Evolutionary conservation across 306 rosid genomes (phyloP), one percentile per base, ranked within the genome.

Genomic region (Senna siamea): DNA sequence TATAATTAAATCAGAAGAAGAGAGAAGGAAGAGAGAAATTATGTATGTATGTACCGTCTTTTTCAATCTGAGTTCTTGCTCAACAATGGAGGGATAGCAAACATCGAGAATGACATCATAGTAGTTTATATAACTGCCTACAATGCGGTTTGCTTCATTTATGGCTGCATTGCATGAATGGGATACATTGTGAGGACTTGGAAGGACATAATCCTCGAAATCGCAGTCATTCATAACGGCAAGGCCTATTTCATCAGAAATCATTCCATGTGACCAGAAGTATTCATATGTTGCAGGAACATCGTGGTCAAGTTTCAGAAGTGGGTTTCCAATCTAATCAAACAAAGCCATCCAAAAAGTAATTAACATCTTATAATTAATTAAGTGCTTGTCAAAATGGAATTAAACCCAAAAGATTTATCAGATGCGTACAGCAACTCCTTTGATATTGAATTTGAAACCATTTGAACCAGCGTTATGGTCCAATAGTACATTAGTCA

Each of bases 261-360:
- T 83, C 98, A 93, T 84, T 61, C 98, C 96, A 28, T 93, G 98
- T 1, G 98, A 93, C 97, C 98, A 93, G 47, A 85, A 90, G 73
- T 37, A 90, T 65, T 93, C 98, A 34, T 93, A 93, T 17, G 79
- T 78, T 63, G 97, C 91, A 18, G 83, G 83, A 55, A 47, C 1
- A 77, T 93, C 98, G 54, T 84, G 89, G 28, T 86, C 92, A 32
- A 89, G 85, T 68, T 78, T 83, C 51, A 93, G 85, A 26, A 93
- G 90, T 13, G 98, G 98, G 66, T 93, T 93, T 75, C 98, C 98
- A 77, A 93, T 87, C 98, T 93, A 84, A 59, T 69, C 58, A 68
- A 41, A 50, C 30, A 66, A 78, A 30, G 38, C 0, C 28, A 62
- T 40, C 13, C n/a, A n/a, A n/a, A n/a, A 26, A 26, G 1, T 26